phyloP scores from a whole-genome alignment of 306 rosid species.

The Trifolium pratense region DNA sequence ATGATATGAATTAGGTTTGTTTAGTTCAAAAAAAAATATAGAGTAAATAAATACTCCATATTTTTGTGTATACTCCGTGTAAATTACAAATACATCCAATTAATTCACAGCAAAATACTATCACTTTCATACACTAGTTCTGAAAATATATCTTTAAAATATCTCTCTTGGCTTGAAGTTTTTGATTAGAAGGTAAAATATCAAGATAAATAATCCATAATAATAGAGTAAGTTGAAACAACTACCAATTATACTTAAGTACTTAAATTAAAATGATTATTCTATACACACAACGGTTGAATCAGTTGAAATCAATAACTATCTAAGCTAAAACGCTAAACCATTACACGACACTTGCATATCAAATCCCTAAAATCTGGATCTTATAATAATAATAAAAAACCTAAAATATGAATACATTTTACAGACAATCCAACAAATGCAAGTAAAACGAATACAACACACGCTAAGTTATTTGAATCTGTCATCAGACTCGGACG shows the following conservation, averaged over 20 bases:
- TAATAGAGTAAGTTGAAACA: neutral
- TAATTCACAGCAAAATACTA: too few species aligned
- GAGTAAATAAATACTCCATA: too few species aligned
- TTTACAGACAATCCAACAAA: neutral
- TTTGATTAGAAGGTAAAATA: too few species aligned
- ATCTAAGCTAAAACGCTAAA: slow-evolving; percentile 15
- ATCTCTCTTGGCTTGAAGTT: too few species aligned
- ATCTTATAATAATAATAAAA: neutral
- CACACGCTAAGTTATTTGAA: neutral
- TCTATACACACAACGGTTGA: neutral
- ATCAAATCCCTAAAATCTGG: slow-evolving; percentile 28
- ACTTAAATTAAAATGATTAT: neutral
- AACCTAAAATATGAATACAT: slow-evolving; percentile 19
- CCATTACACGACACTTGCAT: neutral
- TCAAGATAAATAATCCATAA: neutral
- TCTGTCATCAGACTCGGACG: neutral
- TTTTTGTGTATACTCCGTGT: too few species aligned
- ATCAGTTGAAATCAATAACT: neutral
- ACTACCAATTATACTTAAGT: neutral
- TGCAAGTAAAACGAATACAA: neutral
- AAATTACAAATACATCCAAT: too few species aligned
- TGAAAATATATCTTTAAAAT: too few species aligned
- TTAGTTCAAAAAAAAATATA: too few species aligned
- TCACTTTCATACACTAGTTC: too few species aligned
- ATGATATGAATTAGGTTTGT: too few species aligned